Conservation (phyloP, 2,329 filamentous ascomycete species). For the Diaporthe velutina region DNA sequence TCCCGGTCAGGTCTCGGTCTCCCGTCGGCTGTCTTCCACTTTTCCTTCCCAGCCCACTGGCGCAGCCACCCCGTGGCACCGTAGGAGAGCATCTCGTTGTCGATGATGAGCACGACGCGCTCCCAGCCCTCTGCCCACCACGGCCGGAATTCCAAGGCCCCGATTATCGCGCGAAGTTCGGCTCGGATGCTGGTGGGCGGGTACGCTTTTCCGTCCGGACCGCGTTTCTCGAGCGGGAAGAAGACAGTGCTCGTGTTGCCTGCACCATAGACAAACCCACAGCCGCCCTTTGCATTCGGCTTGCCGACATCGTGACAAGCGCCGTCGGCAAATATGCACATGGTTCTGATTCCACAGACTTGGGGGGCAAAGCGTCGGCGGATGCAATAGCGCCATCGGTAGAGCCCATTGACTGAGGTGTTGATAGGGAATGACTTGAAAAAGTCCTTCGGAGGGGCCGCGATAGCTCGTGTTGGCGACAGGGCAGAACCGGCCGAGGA, state of each 20-base stretch:
- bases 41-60: constrained; percentile 19
- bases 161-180: constrained; percentile 17
- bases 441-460: neutral
- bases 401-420: constrained; percentile 14
- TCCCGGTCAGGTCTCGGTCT: constrained; percentile 7
- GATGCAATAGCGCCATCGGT: constrained; percentile 22
- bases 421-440: constrained; percentile 10
- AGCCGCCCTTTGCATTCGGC: constrained; percentile 10
- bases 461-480: constrained; percentile 17
- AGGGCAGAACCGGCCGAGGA: constrained; percentile 16
- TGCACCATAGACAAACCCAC: constrained; percentile 17
- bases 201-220: constrained; percentile 14
- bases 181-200: constrained; percentile 19
- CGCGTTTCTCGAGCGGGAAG: constrained; percentile 29
- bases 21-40: constrained; percentile 23
- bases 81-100: constrained; percentile 22
- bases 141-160: constrained; percentile 20
- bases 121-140: constrained; percentile 32
- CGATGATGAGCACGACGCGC: constrained; percentile 18
- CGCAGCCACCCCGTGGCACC: constrained; percentile 23
- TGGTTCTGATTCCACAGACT: constrained; percentile 22
- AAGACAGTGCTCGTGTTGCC: constrained; percentile 10
- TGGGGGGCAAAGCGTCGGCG: constrained; percentile 16
- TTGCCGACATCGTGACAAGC: neutral
- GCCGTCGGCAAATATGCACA: constrained; percentile 20